These are phyloP conservation scores for Picochlorum sp. DNA, from an alignment of 139 green algal genomes.

Conservation along the genomic window DNA sequence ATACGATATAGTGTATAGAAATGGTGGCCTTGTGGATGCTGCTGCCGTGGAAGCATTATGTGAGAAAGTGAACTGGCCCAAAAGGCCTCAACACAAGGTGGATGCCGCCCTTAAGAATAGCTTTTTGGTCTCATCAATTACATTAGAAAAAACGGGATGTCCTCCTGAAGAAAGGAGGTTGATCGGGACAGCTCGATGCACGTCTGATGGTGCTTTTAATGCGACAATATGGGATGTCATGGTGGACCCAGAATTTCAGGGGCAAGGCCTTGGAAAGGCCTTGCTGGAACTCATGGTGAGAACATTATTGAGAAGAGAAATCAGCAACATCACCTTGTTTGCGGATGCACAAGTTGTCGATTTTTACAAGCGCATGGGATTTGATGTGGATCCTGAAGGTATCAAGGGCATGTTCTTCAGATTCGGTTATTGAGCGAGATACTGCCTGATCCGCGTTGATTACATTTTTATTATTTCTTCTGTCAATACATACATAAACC, in stretches of 20 bases:
- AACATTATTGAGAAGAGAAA: conserved; percentile 77
- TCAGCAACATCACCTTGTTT: conserved; percentile 97
- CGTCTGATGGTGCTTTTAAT: conserved; percentile 93
- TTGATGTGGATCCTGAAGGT: conserved; percentile 81
- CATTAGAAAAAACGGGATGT: conserved; percentile 28
- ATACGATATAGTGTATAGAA: conserved; percentile 70
- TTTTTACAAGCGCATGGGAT: conserved; percentile 86
- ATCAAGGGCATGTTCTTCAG: conserved; percentile 84
- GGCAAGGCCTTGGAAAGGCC: conserved; percentile 84
- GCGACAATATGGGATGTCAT: conserved; percentile 97
- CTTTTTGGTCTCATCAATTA: conserved; percentile 77
- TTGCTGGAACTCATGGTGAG: conserved; percentile 86
- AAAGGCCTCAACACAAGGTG: conserved; percentile 70
- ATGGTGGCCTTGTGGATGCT: conserved; percentile 60
- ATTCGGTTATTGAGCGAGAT: conserved; percentile 1
- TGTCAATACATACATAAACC: too few species aligned
- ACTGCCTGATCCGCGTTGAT: too few species aligned
- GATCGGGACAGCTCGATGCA: conserved; percentile 79
- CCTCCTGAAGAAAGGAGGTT: conserved; percentile 30
- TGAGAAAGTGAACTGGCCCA: conserved; percentile 86
- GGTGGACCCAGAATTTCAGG: conserved; percentile 83
- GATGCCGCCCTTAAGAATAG: conserved; percentile 77
- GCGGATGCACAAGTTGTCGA: conserved; percentile 81
- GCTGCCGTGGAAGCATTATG: conserved; percentile 73
- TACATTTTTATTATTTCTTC: too few species aligned